A percentile compares a stretch with the other conserved stretches of the same genome.
phyloP scores from a whole-genome alignment of 345 rosid genomes.

The Eucalyptus pumila region DNA sequence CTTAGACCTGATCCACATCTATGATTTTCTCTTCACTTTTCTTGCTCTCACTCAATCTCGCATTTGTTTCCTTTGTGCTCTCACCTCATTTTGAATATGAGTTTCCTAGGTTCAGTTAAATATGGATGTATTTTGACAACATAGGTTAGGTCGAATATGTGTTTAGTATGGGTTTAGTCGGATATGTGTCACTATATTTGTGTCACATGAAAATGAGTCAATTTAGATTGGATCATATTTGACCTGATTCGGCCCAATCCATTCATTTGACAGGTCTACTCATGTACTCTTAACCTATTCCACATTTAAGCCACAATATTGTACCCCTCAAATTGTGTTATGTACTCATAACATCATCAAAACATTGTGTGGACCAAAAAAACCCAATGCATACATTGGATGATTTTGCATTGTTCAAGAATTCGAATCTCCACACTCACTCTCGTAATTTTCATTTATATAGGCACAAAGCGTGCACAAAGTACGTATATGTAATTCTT shows the following conservation, averaged over 20 bases:
- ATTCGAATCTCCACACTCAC: background rate
- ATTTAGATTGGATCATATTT: background rate
- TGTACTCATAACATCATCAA: background rate
- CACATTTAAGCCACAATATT: background rate
- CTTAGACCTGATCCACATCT: rapidly evolving
- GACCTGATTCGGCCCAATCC: background rate
- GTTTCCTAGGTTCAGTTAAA: background rate
- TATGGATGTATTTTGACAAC: no score
- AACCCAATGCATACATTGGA: background rate
- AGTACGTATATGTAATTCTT: background rate
- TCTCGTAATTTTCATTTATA: background rate
- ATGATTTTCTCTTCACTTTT: background rate
- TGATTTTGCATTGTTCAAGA: background rate
- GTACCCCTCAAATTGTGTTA: background rate
- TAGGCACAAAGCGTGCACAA: background rate
- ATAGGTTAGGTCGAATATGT: background rate
- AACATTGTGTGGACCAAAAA: background rate
- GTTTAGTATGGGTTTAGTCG: background rate
- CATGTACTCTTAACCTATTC: background rate
- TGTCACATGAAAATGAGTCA: background rate
- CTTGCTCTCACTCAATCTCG: background rate
- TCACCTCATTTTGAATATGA: background rate
- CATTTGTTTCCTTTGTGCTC: background rate
- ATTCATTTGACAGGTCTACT: background rate
- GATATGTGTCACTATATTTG: no score